These are phyloP conservation scores for Mallotus nudiflorus DNA, from an alignment of 345 rosid genomes.

Conservation along the genomic window DNA sequence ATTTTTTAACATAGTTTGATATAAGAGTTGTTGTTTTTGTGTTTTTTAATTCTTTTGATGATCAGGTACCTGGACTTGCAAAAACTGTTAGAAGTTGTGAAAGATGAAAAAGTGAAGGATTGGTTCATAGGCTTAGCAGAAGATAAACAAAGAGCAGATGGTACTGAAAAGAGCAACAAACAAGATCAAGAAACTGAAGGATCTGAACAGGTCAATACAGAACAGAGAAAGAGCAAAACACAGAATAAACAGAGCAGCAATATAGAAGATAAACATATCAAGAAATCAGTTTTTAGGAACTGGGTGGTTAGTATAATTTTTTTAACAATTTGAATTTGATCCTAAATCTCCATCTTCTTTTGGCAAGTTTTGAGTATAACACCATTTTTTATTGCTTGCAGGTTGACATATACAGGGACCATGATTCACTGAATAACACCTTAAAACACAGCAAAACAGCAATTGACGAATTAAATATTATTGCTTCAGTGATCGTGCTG, in stretches of 20 bases:
- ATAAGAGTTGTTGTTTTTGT: too few species aligned
- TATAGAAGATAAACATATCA: constrained; percentile 30
- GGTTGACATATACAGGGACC: constrained; percentile 59
- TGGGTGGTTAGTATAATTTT: constrained; percentile 60
- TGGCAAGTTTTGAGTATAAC: constrained; percentile 47
- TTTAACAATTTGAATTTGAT: background rate
- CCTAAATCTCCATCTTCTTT: background rate
- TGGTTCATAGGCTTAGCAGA: constrained; percentile 51
- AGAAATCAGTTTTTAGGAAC: constrained; percentile 49
- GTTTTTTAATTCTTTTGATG: background rate
- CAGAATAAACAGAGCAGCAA: background rate
- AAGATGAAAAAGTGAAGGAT: constrained; percentile 54
- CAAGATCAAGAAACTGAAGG: background rate
- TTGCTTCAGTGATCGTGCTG: constrained; percentile 39
- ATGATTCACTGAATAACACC: constrained; percentile 54
- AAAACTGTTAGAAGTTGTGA: background rate
- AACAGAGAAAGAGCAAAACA: too few species aligned
- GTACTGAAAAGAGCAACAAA: background rate
- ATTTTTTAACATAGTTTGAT: too few species aligned
- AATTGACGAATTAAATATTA: constrained; percentile 61
- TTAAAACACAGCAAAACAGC: constrained; percentile 68
- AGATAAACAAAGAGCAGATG: background rate
- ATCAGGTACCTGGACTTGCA: constrained; percentile 25
- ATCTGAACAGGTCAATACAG: background rate
- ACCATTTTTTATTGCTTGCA: constrained; percentile 12